phyloP scores from a whole-genome alignment of 352 stramenopile genomes.

The Elongisporangium prolatum region DNA sequence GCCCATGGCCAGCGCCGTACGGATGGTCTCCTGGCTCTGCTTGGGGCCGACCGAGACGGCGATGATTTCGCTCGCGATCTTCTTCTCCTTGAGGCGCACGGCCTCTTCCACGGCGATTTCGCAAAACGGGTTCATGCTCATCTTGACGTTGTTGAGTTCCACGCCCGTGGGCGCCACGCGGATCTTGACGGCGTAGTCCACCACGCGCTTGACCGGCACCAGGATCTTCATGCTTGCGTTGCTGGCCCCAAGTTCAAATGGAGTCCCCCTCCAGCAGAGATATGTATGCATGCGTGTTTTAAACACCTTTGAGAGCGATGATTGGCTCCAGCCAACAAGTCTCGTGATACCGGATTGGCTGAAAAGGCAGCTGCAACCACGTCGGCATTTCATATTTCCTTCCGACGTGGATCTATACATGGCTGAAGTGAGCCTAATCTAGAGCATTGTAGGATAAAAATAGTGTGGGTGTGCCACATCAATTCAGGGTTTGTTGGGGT shows the following conservation, averaged over 20 bases:
- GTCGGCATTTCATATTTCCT: not conserved
- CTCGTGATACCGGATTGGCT: not conserved
- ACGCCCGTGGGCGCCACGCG: conserved; percentile 93
- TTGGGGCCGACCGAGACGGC: conserved; percentile 98
- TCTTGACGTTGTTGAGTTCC: conserved; percentile 99
- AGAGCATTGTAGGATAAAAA: not conserved
- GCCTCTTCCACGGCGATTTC: conserved; percentile 98
- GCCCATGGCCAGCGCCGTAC: conserved; percentile 92
- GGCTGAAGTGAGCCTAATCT: not conserved
- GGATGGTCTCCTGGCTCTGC: conserved; percentile 94
- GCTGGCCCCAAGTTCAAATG: not conserved
- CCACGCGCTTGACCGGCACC: conserved; percentile 96
- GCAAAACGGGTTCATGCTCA: conserved; percentile 99
- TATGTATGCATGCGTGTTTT: conserved; percentile 3
- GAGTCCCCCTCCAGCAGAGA: not conserved
- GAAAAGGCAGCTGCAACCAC: not conserved
- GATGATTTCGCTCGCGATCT: conserved; percentile 92
- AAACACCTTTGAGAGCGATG: not conserved
- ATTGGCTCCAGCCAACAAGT: not conserved
- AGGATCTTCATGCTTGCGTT: conserved; percentile 86
- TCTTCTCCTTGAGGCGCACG: conserved; percentile 98
- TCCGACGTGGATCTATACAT: not conserved
- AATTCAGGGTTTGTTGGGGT: not conserved
- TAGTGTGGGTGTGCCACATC: not conserved
- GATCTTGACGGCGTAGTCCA: conserved; percentile 98